Evolutionary conservation across 169 alveolate species (phyloP).

Genomic region (Hepatocystis sp.): DNA sequence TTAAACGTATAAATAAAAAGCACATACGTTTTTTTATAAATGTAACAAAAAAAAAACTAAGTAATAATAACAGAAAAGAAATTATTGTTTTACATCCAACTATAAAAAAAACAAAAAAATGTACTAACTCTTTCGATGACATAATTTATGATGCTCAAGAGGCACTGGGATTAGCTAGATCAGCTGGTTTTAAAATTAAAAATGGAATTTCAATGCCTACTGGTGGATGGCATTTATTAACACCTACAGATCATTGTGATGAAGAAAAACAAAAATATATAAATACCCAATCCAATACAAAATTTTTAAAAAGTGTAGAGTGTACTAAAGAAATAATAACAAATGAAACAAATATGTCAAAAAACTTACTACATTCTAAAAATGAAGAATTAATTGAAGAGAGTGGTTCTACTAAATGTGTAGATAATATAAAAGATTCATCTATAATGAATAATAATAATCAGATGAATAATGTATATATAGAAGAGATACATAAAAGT

Average conservation of each 20-base stretch:
- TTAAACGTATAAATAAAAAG: constrained; percentile 2
- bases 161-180: constrained; percentile 71
- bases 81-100: constrained; percentile 68
- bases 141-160: constrained; percentile 68
- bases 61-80: constrained; percentile 20
- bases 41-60: constrained; percentile 5
- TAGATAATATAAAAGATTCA: too few species aligned
- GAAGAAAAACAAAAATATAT: constrained; percentile 5
- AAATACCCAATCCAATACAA: too few species aligned
- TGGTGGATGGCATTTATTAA: constrained; percentile 49
- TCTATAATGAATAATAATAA: too few species aligned
- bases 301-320: too few species aligned
- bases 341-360: too few species aligned
- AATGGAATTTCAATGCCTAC: constrained; percentile 73
- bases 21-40: constrained; percentile 17
- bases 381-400: too few species aligned
- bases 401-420: too few species aligned
- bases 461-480: too few species aligned
- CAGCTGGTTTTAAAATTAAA: constrained; percentile 63
- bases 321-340: too few species aligned
- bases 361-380: too few species aligned
- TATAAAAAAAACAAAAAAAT: constrained; percentile 20
- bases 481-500: too few species aligned
- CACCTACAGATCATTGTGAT: neutral
- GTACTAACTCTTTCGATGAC: constrained; percentile 24